A percentile compares a stretch with the other conserved stretches of the same genome.
Evolutionary conservation across 352 stramenopile genomes (phyloP).

Genomic region (Pythium apleroticum): DNA sequence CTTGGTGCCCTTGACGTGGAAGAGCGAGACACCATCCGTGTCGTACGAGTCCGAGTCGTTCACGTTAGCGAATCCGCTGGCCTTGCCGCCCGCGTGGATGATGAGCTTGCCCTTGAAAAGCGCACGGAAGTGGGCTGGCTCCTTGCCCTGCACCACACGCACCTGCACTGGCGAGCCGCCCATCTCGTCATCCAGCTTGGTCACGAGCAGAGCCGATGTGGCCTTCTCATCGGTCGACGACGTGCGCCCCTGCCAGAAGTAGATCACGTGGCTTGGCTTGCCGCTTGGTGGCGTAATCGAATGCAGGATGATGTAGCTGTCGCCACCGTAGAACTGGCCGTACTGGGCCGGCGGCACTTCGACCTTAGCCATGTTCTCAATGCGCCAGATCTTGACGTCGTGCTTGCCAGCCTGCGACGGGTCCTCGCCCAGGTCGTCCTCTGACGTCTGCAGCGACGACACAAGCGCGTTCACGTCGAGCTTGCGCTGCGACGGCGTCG

Average conservation of each 20-base stretch:
- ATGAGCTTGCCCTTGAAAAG: slow-evolving; percentile 93
- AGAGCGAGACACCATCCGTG: slow-evolving; percentile 84
- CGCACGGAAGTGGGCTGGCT: slow-evolving; percentile 84
- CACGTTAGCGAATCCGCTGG: slow-evolving; percentile 87
- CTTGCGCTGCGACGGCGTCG: slow-evolving; percentile 45
- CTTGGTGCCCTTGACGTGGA: slow-evolving; percentile 90
- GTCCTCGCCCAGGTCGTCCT: slow-evolving; percentile 77
- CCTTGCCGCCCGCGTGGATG: slow-evolving; percentile 86
- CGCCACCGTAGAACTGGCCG: slow-evolving; percentile 93
- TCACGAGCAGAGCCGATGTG: slow-evolving; percentile 56
- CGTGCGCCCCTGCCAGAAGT: slow-evolving; percentile 91
- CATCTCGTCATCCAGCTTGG: slow-evolving; percentile 84
- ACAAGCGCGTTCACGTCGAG: slow-evolving; percentile 66
- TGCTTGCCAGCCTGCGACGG: slow-evolving; percentile 69
- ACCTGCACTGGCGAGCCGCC: slow-evolving; percentile 85
- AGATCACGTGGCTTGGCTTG: slow-evolving; percentile 85
- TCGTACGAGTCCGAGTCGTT: slow-evolving; percentile 84
- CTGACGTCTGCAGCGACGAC: slow-evolving; percentile 36
- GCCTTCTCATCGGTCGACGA: slow-evolving; percentile 90
- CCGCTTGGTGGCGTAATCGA: slow-evolving; percentile 61
- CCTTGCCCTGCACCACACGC: slow-evolving; percentile 84
- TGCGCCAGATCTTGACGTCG: slow-evolving; percentile 87
- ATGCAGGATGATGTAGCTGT: slow-evolving; percentile 96
- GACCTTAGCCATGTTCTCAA: slow-evolving; percentile 90
- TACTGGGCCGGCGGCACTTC: slow-evolving; percentile 73